Evolutionary conservation across 2,329 filamentous ascomycete genomes (phyloP).

Genomic region (Monilinia polystroma): DNA sequence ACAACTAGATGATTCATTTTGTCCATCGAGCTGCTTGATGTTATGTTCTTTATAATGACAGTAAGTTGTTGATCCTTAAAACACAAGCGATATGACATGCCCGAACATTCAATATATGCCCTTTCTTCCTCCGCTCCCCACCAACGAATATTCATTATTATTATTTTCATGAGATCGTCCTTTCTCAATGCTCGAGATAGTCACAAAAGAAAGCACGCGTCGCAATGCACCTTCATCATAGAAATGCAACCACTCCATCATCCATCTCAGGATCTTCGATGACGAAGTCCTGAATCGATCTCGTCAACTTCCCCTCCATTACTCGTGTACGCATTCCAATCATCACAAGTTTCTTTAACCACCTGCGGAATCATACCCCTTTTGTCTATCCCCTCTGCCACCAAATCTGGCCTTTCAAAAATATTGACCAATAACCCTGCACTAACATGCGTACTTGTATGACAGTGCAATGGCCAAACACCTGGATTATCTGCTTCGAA

Average conservation of each 20-base stretch:
- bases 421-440: slow-evolving; percentile 44
- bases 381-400: slow-evolving; percentile 33
- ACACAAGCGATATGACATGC: not conserved
- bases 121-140: not conserved
- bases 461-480: slow-evolving; percentile 52
- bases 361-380: slow-evolving; percentile 46
- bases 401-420: slow-evolving; percentile 40
- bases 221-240: not conserved
- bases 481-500: slow-evolving; percentile 52
- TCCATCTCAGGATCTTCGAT: slow-evolving; percentile 1
- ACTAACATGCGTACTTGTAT: slow-evolving; percentile 51
- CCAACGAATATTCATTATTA: not conserved
- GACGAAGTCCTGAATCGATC: slow-evolving; percentile 50
- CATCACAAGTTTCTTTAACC: slow-evolving; percentile 51
- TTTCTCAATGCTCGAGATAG: not conserved
- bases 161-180: not conserved
- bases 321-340: slow-evolving; percentile 52
- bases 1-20: too few relatives aligned
- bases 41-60: not conserved
- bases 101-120: not conserved
- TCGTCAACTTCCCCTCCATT: slow-evolving; percentile 47
- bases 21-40: not conserved
- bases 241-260: not conserved
- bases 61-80: not conserved
- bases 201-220: not conserved